Evolutionary conservation across 2,329 filamentous ascomycete species (phyloP).

Genomic region (Cercospora berteroae): DNA sequence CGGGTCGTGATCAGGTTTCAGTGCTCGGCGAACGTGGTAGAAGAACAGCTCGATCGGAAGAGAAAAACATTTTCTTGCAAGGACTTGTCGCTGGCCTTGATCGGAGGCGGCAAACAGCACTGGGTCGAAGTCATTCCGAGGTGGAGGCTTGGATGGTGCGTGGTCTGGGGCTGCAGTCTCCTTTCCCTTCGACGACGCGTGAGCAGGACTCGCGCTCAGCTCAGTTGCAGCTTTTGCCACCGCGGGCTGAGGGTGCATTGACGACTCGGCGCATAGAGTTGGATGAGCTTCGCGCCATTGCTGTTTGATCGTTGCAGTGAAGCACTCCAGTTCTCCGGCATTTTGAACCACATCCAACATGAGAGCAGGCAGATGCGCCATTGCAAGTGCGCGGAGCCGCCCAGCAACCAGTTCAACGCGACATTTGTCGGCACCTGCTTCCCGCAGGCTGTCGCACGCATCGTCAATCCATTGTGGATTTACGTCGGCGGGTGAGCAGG

Average conservation of each 20-base stretch:
- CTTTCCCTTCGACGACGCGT: background rate
- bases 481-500: background rate
- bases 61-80: background rate
- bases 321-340: background rate
- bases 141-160: background rate
- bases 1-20: background rate
- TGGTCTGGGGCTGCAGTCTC: background rate
- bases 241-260: background rate
- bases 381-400: background rate
- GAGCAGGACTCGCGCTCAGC: background rate
- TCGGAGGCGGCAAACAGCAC: background rate
- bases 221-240: background rate
- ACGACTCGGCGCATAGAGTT: background rate
- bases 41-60: constrained; percentile 2
- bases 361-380: background rate
- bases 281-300: background rate
- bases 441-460: background rate
- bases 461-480: background rate
- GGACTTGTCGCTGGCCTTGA: background rate
- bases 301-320: background rate
- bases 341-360: background rate
- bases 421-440: background rate
- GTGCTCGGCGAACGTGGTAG: background rate
- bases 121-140: background rate
- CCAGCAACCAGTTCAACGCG: background rate